These are phyloP conservation scores for Penicillium sp. DNA, from an alignment of 2,329 filamentous ascomycete species.

Conservation along the genomic window DNA sequence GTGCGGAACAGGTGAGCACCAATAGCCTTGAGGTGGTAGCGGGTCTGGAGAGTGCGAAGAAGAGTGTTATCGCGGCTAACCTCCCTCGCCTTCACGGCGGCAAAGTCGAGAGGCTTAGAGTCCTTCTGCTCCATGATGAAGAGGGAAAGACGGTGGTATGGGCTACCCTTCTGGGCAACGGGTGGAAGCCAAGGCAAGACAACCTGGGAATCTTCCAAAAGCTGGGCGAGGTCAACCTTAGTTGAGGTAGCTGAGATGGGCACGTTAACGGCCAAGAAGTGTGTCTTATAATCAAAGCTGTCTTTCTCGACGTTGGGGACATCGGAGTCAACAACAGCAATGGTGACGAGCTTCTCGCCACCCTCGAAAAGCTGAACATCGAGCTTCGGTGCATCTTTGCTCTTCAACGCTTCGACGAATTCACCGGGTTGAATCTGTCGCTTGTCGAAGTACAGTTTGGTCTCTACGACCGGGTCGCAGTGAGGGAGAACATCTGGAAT, in stretches of 20 bases:
- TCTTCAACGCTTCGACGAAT: constrained; percentile 72
- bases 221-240: constrained; percentile 65
- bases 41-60: constrained; percentile 72
- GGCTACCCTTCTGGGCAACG: constrained; percentile 83
- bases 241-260: constrained; percentile 62
- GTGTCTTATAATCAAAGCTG: constrained; percentile 76
- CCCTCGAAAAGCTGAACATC: constrained; percentile 82
- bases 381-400: constrained; percentile 72
- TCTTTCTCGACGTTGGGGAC: constrained; percentile 78
- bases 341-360: constrained; percentile 77
- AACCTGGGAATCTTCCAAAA: constrained; percentile 65
- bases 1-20: constrained; percentile 87
- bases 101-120: constrained; percentile 60
- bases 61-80: constrained; percentile 68
- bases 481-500: constrained; percentile 84
- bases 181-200: constrained; percentile 81
- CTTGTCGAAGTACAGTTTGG: constrained; percentile 77
- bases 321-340: constrained; percentile 87
- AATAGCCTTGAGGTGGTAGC: constrained; percentile 69
- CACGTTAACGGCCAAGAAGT: constrained; percentile 80
- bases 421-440: constrained; percentile 73
- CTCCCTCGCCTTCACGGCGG: constrained; percentile 55
- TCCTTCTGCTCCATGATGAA: constrained; percentile 80
- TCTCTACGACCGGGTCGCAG: constrained; percentile 75
- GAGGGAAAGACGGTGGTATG: constrained; percentile 85